phyloP scores from a whole-genome alignment of 2,329 filamentous ascomycete species.

The Aureobasidium pullulans region DNA sequence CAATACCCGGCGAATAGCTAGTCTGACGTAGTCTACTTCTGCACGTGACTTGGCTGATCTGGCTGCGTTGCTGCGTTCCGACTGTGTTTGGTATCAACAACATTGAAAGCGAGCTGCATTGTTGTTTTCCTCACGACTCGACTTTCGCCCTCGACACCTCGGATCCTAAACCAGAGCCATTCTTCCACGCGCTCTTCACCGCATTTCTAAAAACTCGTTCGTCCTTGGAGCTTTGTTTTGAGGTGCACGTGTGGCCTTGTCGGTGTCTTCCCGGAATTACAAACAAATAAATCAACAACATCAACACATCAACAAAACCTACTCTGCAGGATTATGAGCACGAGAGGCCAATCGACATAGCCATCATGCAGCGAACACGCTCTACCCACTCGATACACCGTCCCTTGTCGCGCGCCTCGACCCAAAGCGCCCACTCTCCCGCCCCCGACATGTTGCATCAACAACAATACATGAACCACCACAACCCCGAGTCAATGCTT shows the following conservation, averaged over 20 bases:
- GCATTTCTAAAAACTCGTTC: not conserved
- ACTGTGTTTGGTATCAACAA: not conserved
- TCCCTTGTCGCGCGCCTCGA: constrained; percentile 17
- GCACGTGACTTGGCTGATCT: not conserved
- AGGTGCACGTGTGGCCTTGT: constrained; percentile 6
- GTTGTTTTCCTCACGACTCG: constrained; percentile 5
- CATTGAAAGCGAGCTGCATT: not conserved
- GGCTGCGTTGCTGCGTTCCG: too few species aligned
- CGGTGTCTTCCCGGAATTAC: constrained; percentile 9
- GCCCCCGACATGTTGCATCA: constrained; percentile 17
- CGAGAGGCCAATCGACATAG: constrained; percentile 12
- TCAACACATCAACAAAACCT: constrained; percentile 11
- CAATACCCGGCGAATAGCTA: not conserved
- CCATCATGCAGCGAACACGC: constrained; percentile 17
- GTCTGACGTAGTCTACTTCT: not conserved
- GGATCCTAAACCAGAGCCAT: not conserved
- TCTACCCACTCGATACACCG: constrained; percentile 16
- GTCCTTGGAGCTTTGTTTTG: not conserved
- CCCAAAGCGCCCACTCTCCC: constrained; percentile 17
- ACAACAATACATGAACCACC: constrained; percentile 16
- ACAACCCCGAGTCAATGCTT: constrained; percentile 14
- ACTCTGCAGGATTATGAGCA: constrained; percentile 5
- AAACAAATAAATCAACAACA: constrained; percentile 14
- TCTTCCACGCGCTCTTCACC: not conserved
- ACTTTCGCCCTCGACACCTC: not conserved